These are phyloP conservation scores for Darksidea phi DNA, from an alignment of 495 filamentous ascomycete species.

Conservation along the genomic window DNA sequence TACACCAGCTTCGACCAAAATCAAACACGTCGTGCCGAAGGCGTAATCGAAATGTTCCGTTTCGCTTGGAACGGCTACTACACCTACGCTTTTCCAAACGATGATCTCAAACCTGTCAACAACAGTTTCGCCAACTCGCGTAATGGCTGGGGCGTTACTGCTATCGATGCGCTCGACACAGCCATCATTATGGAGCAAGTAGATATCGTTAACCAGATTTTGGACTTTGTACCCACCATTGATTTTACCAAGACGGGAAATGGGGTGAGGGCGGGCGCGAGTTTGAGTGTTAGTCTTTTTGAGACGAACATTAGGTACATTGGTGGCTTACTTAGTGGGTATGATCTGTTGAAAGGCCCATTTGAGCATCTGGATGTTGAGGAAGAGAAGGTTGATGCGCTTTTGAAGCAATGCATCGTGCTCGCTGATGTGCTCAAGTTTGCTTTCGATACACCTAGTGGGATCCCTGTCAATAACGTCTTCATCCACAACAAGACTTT, in stretches of 20 bases:
- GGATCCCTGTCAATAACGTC: conserved; percentile 74
- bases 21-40: conserved; percentile 21
- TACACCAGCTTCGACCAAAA: conserved; percentile 22
- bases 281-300: conserved; percentile 65
- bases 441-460: conserved; percentile 72
- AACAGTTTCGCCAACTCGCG: conserved; percentile 38
- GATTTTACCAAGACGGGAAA: conserved; percentile 62
- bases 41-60: conserved; percentile 26
- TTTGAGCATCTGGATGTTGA: conserved; percentile 50
- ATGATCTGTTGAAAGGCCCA: conserved; percentile 76
- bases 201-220: conserved; percentile 64
- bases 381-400: conserved; percentile 49
- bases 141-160: conserved; percentile 84
- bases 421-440: conserved; percentile 73
- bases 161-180: conserved; percentile 81
- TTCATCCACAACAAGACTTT: conserved; percentile 51
- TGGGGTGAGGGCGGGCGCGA: neutral
- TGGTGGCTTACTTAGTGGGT: conserved; percentile 73
- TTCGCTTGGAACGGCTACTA: conserved; percentile 27
- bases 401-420: conserved; percentile 65
- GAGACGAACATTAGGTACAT: conserved; percentile 90
- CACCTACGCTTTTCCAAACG: conserved; percentile 24
- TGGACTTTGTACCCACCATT: conserved; percentile 65
- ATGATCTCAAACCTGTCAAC: conserved; percentile 22
- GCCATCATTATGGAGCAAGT: conserved; percentile 73